Percentiles rank a stretch among this genome's conserved stretches.
Evolutionary conservation across 768 basidiomycete genomes (phyloP).

Genomic region (Hypsizygus marmoreus): DNA sequence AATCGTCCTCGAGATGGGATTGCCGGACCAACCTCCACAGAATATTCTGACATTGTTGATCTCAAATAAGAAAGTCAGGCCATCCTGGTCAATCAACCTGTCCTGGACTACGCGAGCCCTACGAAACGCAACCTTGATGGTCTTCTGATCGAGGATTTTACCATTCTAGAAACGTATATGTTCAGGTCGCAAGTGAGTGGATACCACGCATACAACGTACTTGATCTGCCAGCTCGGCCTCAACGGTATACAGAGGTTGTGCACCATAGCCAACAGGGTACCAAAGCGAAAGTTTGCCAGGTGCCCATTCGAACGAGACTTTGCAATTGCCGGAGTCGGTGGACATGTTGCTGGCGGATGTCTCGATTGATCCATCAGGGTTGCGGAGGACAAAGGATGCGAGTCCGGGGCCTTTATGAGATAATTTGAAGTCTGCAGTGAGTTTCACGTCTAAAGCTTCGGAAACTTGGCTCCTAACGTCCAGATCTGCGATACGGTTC

Average conservation of each 20-base stretch:
- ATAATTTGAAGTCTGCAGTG: slow-evolving; percentile 45
- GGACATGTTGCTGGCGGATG: slow-evolving; percentile 36
- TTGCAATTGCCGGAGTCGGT: slow-evolving; percentile 37
- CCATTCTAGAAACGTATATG: slow-evolving; percentile 39
- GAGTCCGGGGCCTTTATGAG: slow-evolving; percentile 36
- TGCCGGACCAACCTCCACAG: slow-evolving; percentile 62
- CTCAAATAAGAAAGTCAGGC: slow-evolving; percentile 87
- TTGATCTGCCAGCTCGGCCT: slow-evolving; percentile 53
- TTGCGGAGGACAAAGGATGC: slow-evolving; percentile 52
- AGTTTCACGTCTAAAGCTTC: slow-evolving; percentile 56
- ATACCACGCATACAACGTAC: slow-evolving; percentile 36
- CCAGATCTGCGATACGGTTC: slow-evolving; percentile 63
- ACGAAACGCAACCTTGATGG: slow-evolving; percentile 74
- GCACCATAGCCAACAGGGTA: slow-evolving; percentile 82
- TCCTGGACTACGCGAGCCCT: slow-evolving; percentile 80
- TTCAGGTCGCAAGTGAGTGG: not conserved
- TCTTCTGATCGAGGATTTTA: slow-evolving; percentile 51
- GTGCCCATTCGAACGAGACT: slow-evolving; percentile 49
- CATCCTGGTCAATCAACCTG: slow-evolving; percentile 72
- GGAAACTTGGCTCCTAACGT: slow-evolving; percentile 59
- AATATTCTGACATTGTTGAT: slow-evolving; percentile 89
- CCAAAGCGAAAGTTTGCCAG: slow-evolving; percentile 75
- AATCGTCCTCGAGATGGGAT: not conserved
- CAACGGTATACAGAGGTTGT: slow-evolving; percentile 75
- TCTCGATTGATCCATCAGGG: slow-evolving; percentile 48